Evolutionary conservation across 495 filamentous ascomycete species (phyloP), one percentile per base, ranked within the genome.

Genomic region (Podospora pseudopauciseta): DNA sequence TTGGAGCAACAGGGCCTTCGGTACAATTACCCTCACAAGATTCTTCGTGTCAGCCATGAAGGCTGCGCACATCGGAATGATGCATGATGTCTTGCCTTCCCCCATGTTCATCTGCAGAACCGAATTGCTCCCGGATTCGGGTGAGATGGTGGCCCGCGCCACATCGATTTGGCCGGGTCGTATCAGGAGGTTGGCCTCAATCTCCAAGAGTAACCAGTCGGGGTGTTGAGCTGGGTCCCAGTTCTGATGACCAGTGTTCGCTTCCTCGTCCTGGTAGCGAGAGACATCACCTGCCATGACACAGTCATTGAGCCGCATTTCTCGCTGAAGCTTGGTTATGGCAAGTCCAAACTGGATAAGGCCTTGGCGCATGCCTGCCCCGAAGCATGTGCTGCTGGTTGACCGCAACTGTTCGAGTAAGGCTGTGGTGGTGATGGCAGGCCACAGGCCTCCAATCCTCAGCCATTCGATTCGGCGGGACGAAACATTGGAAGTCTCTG

Each of bases 121-220:
- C 5, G 83, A 83, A 64, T 88, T 88, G 0, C 69, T 60, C 5
- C 73, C 72, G 1, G 75, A 81, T 0, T 61, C 26, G 0, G 87
- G 87, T 0, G 75, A 72, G 19, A 86, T 86, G 16, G 80, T 89
- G 0, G 80, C 82, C 16, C 57, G 67, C 1, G 86, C 86, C 53
- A 89, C 85, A 57, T 83, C 78, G 0, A 85, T 77, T 65, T 89
- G 86, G 5, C 80, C 82, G 0, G 68, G 64, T 0, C 86, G 77
- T 54, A 89, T 84, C 2, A 87, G 71, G 1, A 88, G 69, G 66
- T 88, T 79, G 6, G 74, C 69, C 16, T 89, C 87, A 49, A 89
- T 82, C 66, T 89, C 87, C 1, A 89, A 73, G 13, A 89, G 76
- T 0, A 89, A 69, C 84, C 85, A 88, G 63, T 89, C 87, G 0